Evolutionary conservation across 306 rosid genomes (phyloP), one percentile per base, ranked within the genome.

Genomic region (Corylus avellana): DNA sequence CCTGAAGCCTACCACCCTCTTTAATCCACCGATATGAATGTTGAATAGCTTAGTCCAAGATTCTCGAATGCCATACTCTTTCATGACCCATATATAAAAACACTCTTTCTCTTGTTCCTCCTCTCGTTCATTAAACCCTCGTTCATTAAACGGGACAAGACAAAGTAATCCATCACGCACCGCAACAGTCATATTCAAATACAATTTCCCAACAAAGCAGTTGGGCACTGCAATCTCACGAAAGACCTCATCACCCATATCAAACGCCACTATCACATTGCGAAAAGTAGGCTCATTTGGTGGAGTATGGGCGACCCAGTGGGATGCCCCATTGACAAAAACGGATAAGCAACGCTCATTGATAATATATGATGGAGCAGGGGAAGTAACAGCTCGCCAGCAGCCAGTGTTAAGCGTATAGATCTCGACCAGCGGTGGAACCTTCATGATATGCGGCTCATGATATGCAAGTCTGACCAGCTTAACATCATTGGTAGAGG

Each of bases 11-110:
- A 80, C 35, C 9, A 80, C 42, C 58, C 9, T 47, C 13, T 22
- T 4, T 5, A 80, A 20, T 22, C 39, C 11, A 22, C 25, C 9
- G 3, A 44, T 2, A 39, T 44, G 75, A 22, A 80, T 14, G 20
- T 32, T 27, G 57, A 64, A 55, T 12, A 42, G 68, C 75, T 74
- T 80, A 37, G 25, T 66, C 83, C 83, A 80, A 51, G 79, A 80
- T 4, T 74, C 70, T 7, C n/a, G 74, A 5, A 53, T 68, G 4
- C 79, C 53, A 80, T 74, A 80, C 59, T 74, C 59, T 22, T 44
- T 63, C 70, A 80, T 74, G 32, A 53, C 25, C 83, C 83, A 80
- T 4, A 80, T 3, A 29, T 37, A 22, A 7, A 35, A 53, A 77
- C 17, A 69, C 1, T 8, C 2, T 32, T 3, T 3, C 35, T 32